A percentile compares a stretch with the other conserved stretches of the same genome.
Conservation (phyloP, 2,329 filamentous ascomycete genomes). For the Penicillium sp. region DNA sequence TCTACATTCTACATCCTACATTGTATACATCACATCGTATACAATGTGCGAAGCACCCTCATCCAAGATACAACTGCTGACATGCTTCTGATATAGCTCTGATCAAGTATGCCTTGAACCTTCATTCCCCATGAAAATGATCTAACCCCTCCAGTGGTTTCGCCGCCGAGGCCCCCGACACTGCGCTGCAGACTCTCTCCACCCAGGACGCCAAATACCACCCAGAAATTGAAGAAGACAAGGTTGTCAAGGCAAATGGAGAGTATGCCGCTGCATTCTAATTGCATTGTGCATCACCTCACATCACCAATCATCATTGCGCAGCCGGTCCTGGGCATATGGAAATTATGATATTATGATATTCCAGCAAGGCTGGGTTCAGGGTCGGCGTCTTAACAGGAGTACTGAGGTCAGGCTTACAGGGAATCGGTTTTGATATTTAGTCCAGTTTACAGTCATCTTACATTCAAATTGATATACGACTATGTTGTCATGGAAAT, state of each 20-base stretch:
- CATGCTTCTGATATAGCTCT: conserved; percentile 31
- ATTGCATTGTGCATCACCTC: background rate
- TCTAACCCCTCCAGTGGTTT: conserved; percentile 64
- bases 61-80: conserved; percentile 10
- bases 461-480: no score
- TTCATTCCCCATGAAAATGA: background rate
- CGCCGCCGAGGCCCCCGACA: conserved; percentile 70
- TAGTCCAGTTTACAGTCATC: no score
- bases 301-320: background rate
- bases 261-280: conserved; percentile 15
- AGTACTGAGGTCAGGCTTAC: no score
- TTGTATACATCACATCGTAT: no score
- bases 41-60: no score
- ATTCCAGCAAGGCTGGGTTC: no score
- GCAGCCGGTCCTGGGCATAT: background rate
- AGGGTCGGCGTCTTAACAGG: no score
- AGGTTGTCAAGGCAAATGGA: conserved; percentile 58
- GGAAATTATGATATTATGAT: no score
- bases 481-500: no score
- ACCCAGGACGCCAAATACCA: conserved; percentile 62
- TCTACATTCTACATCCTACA: no score
- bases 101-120: conserved; percentile 41
- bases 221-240: conserved; percentile 75
- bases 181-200: conserved; percentile 68
- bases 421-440: no score